Evolutionary conservation across 1,284 basidiomycete species (phyloP), one percentile per base, ranked within the genome.

Genomic region (Volvariella surrecta): DNA sequence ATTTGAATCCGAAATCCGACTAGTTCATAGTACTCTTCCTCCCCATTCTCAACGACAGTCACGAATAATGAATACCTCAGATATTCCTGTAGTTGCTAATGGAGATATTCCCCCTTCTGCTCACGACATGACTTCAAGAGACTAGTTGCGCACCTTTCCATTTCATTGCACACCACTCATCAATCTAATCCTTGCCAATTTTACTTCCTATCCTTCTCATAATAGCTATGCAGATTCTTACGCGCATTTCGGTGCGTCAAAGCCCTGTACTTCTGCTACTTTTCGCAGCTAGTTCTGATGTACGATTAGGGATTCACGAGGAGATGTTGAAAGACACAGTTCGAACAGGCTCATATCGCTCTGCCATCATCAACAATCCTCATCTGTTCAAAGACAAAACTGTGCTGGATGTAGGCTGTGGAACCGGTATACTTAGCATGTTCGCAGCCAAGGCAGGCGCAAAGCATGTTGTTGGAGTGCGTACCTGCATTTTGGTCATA

Each of bases 261-360:
- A 16, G n/a, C n/a, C 9, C 16, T 17, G 4, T 20, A 16, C 50
- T 32, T 46, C 37, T 8, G 37, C 35, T 38, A 45, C 32, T 50
- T 37, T 39, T 42, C 43, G 2, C 3, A 32, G 8, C 15, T 17
- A 31, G 13, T 10, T 7, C 16, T 28, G 9, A 32, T 21, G 22
- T n/a, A 24, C 45, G 11, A 40, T 34, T 52, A 90, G 90, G 89
- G 50, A 97, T 97, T 56, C 93, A 97, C 65, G 94, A 96, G 69
- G 96, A 99, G 70, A 99, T 99, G 96, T 71, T 99, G 62, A 99
- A 99, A 70, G 96, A 99, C 67, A 71, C 76, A 44, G 93, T 99
- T 52, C 88, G 96, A 51, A 99, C 96, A 34, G 80, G 91, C 31
- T 90, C 91, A 38, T 99, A 99, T 77, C 87, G 91, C 52, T 79